Base-by-base conservation (phyloP, 352 stramenopile species). In the Blastocystis sp. region DNA sequence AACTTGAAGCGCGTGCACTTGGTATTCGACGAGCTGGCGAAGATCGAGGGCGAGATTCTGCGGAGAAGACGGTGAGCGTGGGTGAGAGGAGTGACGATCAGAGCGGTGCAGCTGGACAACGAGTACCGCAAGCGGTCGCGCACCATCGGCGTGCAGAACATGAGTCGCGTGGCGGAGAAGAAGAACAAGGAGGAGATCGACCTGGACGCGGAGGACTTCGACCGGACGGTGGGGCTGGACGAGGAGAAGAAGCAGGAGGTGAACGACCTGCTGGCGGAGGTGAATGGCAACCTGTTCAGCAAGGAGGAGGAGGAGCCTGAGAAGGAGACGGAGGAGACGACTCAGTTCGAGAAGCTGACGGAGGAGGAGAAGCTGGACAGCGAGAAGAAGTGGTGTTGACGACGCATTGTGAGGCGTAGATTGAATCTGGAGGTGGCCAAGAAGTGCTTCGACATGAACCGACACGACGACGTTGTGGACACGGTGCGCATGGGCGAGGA, bases 1-100 rank as follows among this genome's bases (percentile, higher is more conserved):
- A 93, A 99, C 89, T 91, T 98, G 23, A 94, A 92, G 2, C 92
- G 94, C 23, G 95, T 98, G 0, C 95, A 98, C 89, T 94, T 98
- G 28, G 97, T 98, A 80, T 90, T 99, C 9, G 93, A 92, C 5
- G 93, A 98, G 90, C 94, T 99, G 2, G 96, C 95, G 17, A 90
- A 92, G 2, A 95, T 95, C 77, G 93, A 97, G 76, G 92, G 93
- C 28, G 82, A 89, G 52, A 90, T 90, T 60, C 89, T 88, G n/a
- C 89, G 77, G 34, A 71, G 88, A 43, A 41, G 82, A n/a, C 40
- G 81, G 23, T 59, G 45, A 2, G 34, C 70, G 10, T 48, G 3
- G 2, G 48, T 23, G 66, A 89, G 41, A 14, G 89, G 3, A 11
- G 60, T 23, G 48, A 89, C 41, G 10, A 48, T 38, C 67, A 90